phyloP scores from a whole-genome alignment of 1,284 basidiomycete species.

The Grifola frondosa region DNA sequence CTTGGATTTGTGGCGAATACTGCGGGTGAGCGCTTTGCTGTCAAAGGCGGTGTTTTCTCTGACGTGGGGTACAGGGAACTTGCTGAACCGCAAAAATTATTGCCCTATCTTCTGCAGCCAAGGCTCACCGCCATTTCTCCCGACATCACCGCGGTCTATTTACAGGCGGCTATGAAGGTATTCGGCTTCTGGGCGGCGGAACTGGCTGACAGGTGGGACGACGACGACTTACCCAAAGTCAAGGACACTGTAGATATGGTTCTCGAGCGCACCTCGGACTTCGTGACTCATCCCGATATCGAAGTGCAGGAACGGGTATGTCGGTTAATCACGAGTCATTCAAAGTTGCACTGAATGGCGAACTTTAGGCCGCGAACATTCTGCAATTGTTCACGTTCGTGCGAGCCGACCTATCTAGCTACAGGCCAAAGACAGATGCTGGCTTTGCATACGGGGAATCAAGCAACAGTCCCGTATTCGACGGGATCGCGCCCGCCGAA shows the following conservation, averaged over 20 bases:
- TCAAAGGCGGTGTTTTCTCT: not conserved
- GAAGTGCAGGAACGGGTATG: conserved; percentile 91
- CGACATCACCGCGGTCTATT: conserved; percentile 69
- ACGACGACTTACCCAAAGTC: conserved; percentile 61
- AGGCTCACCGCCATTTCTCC: conserved; percentile 54
- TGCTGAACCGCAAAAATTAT: conserved; percentile 65
- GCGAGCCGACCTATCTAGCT: conserved; percentile 70
- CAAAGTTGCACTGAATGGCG: not conserved
- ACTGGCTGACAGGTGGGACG: conserved; percentile 74
- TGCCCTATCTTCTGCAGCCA: conserved; percentile 67
- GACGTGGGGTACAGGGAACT: conserved; percentile 51
- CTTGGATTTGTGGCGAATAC: conserved; percentile 96
- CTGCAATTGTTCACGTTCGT: conserved; percentile 81
- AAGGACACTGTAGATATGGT: conserved; percentile 63
- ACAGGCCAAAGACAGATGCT: conserved; percentile 44
- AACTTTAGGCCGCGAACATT: conserved; percentile 71
- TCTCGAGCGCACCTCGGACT: conserved; percentile 51
- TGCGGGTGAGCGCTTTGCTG: conserved; percentile 56
- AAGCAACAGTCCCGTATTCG: too few relatives aligned
- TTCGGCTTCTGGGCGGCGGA: conserved; percentile 84
- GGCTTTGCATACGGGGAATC: conserved; percentile 36
- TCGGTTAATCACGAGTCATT: conserved; percentile 9
- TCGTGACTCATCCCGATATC: conserved; percentile 64
- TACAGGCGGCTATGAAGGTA: conserved; percentile 85
- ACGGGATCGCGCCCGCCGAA: conserved; percentile 37